These are phyloP conservation scores for Coemansia sp. DNA, from an alignment of 192 early-diverging fungal genomes.

Conservation along the genomic window DNA sequence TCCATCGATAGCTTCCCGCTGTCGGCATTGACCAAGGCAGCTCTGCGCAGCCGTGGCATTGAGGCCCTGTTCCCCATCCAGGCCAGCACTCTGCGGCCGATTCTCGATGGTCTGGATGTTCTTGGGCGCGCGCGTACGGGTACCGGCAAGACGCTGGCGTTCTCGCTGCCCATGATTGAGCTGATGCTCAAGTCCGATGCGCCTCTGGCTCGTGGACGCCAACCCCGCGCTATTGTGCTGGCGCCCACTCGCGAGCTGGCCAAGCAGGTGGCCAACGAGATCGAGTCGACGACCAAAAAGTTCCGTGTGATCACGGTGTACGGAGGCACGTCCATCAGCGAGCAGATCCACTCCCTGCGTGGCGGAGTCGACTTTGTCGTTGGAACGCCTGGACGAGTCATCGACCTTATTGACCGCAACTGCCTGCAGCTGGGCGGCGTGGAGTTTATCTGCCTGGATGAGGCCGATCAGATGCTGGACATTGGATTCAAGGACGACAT, in stretches of 20 bases:
- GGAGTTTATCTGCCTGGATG: slow-evolving; percentile 88
- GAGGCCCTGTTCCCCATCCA: slow-evolving; percentile 93
- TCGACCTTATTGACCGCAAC: slow-evolving; percentile 73
- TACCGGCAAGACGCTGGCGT: slow-evolving; percentile 97
- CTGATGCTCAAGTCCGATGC: slow-evolving; percentile 56
- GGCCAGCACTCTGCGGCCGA: slow-evolving; percentile 74
- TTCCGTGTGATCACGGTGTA: slow-evolving; percentile 76
- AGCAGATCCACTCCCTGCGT: slow-evolving; percentile 80
- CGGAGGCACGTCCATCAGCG: slow-evolving; percentile 87
- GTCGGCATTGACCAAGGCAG: slow-evolving; percentile 66
- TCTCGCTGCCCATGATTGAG: slow-evolving; percentile 89
- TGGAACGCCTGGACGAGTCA: slow-evolving; percentile 94
- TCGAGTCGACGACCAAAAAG: slow-evolving; percentile 65
- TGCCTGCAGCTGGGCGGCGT: slow-evolving; percentile 68
- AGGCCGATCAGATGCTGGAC: slow-evolving; percentile 95
- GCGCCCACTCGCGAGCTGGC: slow-evolving; percentile 94
- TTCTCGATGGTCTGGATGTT: slow-evolving; percentile 76
- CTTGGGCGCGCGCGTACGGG: slow-evolving; percentile 97
- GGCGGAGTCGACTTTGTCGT: slow-evolving; percentile 90
- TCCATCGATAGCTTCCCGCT: slow-evolving; percentile 65
- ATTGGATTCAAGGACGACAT: slow-evolving; percentile 95
- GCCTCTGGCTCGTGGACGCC: slow-evolving; percentile 41
- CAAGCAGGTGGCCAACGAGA: slow-evolving; percentile 81
- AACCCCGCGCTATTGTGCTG: slow-evolving; percentile 74
- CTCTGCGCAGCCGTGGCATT: slow-evolving; percentile 75